Conservation (phyloP, 75 land plant species). For the Pseudotsuga menziesii region DNA sequence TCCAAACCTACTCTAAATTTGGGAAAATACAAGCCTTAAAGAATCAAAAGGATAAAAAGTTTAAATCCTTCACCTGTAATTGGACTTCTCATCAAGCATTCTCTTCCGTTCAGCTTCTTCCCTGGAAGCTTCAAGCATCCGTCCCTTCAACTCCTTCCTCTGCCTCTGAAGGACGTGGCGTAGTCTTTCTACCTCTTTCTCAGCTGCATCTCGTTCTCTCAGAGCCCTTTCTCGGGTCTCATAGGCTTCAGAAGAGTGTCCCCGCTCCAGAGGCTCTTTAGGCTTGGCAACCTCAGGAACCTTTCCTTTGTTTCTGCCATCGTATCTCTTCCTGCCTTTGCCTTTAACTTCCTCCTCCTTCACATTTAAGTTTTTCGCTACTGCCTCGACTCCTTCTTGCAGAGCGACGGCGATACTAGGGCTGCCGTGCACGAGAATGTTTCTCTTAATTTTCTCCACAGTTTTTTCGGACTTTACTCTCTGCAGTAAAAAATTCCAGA, state of each 20-base stretch:
- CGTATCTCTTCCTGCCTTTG: conserved; percentile 35
- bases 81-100: conserved; percentile 76
- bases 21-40: too few relatives aligned
- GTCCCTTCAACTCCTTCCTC: conserved; percentile 75
- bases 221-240: conserved; percentile 64
- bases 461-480: conserved; percentile 94
- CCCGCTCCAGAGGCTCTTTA: conserved; percentile 18
- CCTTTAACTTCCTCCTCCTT: conserved; percentile 21
- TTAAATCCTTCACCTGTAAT: conserved; percentile 50
- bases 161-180: conserved; percentile 61
- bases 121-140: conserved; percentile 84
- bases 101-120: conserved; percentile 93
- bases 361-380: not conserved
- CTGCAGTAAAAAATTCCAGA: conserved; percentile 73
- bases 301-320: conserved; percentile 17
- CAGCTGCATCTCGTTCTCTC: conserved; percentile 81
- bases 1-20: too few relatives aligned
- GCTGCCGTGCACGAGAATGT: conserved; percentile 81
- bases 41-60: too few relatives aligned
- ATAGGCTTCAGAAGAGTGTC: conserved; percentile 20
- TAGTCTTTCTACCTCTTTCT: conserved; percentile 86
- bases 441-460: conserved; percentile 74
- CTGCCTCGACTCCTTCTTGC: conserved; percentile 15
- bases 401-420: conserved; percentile 15
- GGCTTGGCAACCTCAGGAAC: conserved; percentile 2